These are phyloP conservation scores for Ballota nigra DNA, from an alignment of 257 asterid genomes.

Conservation along the genomic window DNA sequence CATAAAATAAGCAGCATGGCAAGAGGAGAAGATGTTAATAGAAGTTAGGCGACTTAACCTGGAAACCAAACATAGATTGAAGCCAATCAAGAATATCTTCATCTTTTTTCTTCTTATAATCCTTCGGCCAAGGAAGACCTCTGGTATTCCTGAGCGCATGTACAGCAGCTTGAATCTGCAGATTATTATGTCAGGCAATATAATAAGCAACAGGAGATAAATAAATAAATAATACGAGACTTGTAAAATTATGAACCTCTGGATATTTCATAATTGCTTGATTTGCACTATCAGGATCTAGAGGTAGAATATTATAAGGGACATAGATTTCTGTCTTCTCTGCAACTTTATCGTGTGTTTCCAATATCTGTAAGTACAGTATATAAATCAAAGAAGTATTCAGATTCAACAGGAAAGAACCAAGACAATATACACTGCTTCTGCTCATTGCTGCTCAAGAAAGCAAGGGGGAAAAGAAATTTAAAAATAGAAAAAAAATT, in stretches of 20 bases:
- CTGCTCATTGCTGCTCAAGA: not conserved
- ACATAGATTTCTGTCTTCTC: slow-evolving; percentile 96
- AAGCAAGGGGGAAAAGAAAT: not conserved
- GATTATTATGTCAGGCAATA: slow-evolving; percentile 10
- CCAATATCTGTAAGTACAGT: slow-evolving; percentile 57
- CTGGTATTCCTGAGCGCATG: slow-evolving; percentile 85
- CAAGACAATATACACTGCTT: slow-evolving; percentile 1
- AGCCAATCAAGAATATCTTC: slow-evolving; percentile 99
- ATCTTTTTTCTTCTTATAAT: slow-evolving; percentile 94
- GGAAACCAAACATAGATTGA: slow-evolving; percentile 98
- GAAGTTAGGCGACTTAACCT: slow-evolving; percentile 46
- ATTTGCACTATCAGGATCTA: slow-evolving; percentile 97
- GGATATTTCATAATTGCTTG: slow-evolving; percentile 98
- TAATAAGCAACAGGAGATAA: slow-evolving; percentile 15
- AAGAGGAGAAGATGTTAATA: not conserved
- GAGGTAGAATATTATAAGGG: slow-evolving; percentile 95
- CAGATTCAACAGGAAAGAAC: slow-evolving; percentile 21
- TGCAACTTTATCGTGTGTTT: slow-evolving; percentile 93
- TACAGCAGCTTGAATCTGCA: slow-evolving; percentile 96
- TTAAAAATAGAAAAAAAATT: not conserved
- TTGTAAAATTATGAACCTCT: slow-evolving; percentile 54
- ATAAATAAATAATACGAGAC: not conserved
- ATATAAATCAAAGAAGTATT: slow-evolving; percentile 11
- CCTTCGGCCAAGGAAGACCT: slow-evolving; percentile 99
- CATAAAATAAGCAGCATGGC: slow-evolving; percentile 14